A percentile compares a stretch with the other conserved stretches of the same genome.
phyloP scores from a whole-genome alignment of 495 filamentous ascomycete genomes.

The Massariosphaeria phaeospora region DNA sequence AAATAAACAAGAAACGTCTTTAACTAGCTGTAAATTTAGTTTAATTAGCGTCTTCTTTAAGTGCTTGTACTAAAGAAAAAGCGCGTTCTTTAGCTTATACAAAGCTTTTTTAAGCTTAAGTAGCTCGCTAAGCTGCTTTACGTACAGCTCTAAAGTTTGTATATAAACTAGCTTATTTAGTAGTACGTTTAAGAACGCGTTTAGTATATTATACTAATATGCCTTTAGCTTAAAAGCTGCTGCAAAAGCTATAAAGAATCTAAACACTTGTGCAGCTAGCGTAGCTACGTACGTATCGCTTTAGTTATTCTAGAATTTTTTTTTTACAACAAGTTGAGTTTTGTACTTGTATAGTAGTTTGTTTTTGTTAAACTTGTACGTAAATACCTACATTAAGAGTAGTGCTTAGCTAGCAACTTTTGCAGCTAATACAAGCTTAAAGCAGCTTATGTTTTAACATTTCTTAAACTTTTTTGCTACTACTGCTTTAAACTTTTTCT shows the following conservation, averaged over 20 bases:
- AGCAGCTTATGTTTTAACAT: not conserved
- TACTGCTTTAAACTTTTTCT: not conserved
- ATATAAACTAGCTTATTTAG: not conserved
- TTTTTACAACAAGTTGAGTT: constrained; percentile 7
- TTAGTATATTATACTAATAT: constrained; percentile 8
- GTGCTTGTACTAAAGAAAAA: constrained; percentile 14
- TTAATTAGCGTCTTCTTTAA: constrained; percentile 3
- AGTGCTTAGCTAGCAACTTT: constrained; percentile 2
- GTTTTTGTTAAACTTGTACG: constrained; percentile 24
- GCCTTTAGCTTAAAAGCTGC: constrained; percentile 1
- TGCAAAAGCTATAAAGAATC: constrained; percentile 7
- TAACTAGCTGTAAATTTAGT: constrained; percentile 6
- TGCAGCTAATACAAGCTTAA: not conserved
- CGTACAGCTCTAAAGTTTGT: constrained; percentile 2
- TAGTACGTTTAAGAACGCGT: constrained; percentile 6
- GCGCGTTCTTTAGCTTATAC: constrained; percentile 17
- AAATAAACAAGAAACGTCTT: not conserved
- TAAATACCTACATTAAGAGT: constrained; percentile 25
- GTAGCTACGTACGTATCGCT: constrained; percentile 16
- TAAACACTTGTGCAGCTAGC: constrained; percentile 7
- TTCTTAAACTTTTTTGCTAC: not conserved
- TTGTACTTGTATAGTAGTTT: constrained; percentile 16
- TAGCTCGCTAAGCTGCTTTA: not conserved
- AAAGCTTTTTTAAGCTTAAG: constrained; percentile 5
- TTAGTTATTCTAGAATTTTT: constrained; percentile 4